Percentiles rank a stretch among this genome's conserved stretches.
phyloP scores from a whole-genome alignment of 2,329 filamentous ascomycete species.

The Cladosporium cucumerinum region DNA sequence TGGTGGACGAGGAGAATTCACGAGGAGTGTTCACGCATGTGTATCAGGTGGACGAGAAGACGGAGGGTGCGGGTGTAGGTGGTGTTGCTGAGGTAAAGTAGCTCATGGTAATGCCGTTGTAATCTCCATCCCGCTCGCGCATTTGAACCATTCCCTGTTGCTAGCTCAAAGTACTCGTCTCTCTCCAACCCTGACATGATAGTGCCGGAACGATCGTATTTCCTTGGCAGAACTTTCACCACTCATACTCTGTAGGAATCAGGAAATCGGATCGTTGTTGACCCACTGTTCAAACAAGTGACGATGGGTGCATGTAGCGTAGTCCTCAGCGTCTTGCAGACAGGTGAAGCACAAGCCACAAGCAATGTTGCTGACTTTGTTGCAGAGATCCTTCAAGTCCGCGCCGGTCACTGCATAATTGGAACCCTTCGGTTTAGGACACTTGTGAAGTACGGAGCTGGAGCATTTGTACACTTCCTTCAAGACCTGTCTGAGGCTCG shows the following conservation, averaged over 20 bases:
- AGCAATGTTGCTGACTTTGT: background rate
- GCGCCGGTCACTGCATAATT: background rate
- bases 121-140: too few relatives aligned
- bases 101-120: too few relatives aligned
- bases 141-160: too few relatives aligned
- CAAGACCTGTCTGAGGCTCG: too few relatives aligned
- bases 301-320: background rate
- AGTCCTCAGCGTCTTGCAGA: background rate
- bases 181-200: too few relatives aligned
- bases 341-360: background rate
- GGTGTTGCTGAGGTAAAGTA: background rate
- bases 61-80: background rate
- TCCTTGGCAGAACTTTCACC: too few relatives aligned
- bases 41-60: constrained; percentile 24
- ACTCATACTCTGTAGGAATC: too few relatives aligned
- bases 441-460: background rate
- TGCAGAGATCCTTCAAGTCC: background rate
- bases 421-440: too few relatives aligned
- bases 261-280: background rate
- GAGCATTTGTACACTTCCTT: background rate
- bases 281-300: background rate
- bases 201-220: too few relatives aligned
- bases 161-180: too few relatives aligned
- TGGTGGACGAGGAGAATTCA: constrained; percentile 55
- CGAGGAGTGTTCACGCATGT: constrained; percentile 56